Evolutionary conservation across 2,329 filamentous ascomycete species (phyloP).

Genomic region (Colletotrichum siamense): DNA sequence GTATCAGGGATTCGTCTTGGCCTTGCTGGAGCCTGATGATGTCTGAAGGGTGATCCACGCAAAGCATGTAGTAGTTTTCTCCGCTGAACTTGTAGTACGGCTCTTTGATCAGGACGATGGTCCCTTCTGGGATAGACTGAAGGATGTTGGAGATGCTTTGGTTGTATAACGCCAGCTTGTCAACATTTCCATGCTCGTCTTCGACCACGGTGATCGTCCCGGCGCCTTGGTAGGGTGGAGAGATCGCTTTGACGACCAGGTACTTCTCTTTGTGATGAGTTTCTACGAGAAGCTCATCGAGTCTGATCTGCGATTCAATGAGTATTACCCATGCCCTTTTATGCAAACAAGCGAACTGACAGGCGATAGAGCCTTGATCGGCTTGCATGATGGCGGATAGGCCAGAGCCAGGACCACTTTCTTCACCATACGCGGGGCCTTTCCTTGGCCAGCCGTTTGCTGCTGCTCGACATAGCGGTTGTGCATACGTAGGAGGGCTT

Average conservation of each 20-base stretch:
- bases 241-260: conserved; percentile 34
- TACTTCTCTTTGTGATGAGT: conserved; percentile 38
- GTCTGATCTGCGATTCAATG: conserved; percentile 27
- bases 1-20: conserved; percentile 26
- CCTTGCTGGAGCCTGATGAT: conserved; percentile 30
- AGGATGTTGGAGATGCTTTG: conserved; percentile 35
- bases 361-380: conserved; percentile 10
- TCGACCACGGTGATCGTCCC: conserved; percentile 40
- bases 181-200: conserved; percentile 38
- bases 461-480: conserved; percentile 24
- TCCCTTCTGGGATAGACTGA: conserved; percentile 35
- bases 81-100: conserved; percentile 40
- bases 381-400: conserved; percentile 24
- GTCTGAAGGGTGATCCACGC: conserved; percentile 40
- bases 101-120: conserved; percentile 39
- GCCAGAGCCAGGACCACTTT: conserved; percentile 27
- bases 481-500: conserved; percentile 22
- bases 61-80: conserved; percentile 35
- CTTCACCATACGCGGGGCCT: conserved; percentile 27
- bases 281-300: conserved; percentile 34
- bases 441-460: background rate
- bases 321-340: background rate
- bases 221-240: conserved; percentile 35
- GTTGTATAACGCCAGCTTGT: conserved; percentile 44
- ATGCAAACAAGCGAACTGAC: background rate